Base-by-base conservation (phyloP, 139 green algal species). In the Chlorella vulgaris region DNA sequence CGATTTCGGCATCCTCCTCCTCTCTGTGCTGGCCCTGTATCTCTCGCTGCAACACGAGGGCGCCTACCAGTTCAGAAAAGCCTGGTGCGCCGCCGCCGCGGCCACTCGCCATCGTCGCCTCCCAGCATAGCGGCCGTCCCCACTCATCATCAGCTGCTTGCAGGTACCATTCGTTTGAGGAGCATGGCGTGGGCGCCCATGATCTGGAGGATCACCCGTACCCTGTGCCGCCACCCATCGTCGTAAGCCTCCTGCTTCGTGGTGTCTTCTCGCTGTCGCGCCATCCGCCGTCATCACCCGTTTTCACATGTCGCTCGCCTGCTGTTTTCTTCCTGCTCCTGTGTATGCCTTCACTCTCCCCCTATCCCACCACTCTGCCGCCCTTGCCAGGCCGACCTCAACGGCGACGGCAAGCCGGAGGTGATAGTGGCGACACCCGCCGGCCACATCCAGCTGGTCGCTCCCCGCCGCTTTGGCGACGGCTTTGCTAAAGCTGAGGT, bases 391-490 rank as follows among this genome's bases (percentile, higher is more conserved):
- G 90, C 88, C 18, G 96, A 99, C 74, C 84, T 99, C 26, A 99
- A 99, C 84, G 97, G 97, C 0, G 97, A 99, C 83, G 97, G 97
- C 13, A 83, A 86, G 31, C 58, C 92, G 10, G 97, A 99, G 78
- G 77, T 99, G 0, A 71, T 99, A 0, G 31, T 94, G 1, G 92
- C 89, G 2, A 96, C 93, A 0, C 90, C 92, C 6, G 86, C 92
- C 38, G 90, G 90, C 40, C 86, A 86, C 51, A 74, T 98, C 1
- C 87, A 91, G 84, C 69, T 96, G n/a, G n/a, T 95, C 13, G 81
- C 86, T 7, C 91, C 92, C 0, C 67, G 84, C 63, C 85, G 77
- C 18, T 82, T 83, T 8, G 91, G 94, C 7, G 89, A 95, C 42
- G 93, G 93, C 62, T 97, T 97, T 90, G 93, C 92, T 0, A 68